Conservation (phyloP, 2,329 filamentous ascomycete species). For the Colletotrichum tabaci region DNA sequence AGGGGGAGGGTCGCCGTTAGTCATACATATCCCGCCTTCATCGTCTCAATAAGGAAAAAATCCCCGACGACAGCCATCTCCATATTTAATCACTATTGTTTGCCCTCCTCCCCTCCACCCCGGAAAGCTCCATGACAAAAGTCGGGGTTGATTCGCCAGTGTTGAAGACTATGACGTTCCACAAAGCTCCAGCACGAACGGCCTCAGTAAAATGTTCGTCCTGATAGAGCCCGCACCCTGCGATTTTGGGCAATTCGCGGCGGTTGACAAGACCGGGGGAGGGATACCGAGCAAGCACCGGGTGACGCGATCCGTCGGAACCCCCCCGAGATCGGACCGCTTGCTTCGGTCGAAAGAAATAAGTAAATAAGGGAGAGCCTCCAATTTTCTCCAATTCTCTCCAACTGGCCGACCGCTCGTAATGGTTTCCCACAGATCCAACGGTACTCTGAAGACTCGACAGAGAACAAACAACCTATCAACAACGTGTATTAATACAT, state of each 20-base stretch:
- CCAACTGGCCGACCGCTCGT: neutral
- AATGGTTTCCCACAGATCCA: neutral
- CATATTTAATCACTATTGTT: neutral
- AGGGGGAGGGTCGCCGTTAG: too few relatives aligned
- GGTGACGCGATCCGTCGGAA: constrained; percentile 1
- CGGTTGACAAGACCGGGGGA: neutral
- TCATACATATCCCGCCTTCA: neutral
- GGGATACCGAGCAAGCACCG: constrained; percentile 14
- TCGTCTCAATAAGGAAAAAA: neutral
- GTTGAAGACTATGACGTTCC: neutral
- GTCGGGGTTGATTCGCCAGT: neutral
- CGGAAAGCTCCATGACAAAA: neutral
- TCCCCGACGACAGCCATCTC: neutral
- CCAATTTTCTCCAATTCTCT: neutral
- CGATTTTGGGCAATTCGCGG: neutral
- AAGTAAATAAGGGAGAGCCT: neutral
- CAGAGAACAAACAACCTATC: too few relatives aligned
- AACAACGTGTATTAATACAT: neutral
- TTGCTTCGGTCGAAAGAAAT: neutral
- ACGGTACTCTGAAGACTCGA: too few relatives aligned
- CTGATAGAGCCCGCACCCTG: neutral
- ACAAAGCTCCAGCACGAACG: neutral
- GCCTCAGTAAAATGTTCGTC: neutral
- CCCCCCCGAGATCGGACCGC: constrained; percentile 20
- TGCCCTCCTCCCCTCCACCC: neutral